Conservation (phyloP, 2,329 filamentous ascomycete species). For the Diaporthe longicolla region DNA sequence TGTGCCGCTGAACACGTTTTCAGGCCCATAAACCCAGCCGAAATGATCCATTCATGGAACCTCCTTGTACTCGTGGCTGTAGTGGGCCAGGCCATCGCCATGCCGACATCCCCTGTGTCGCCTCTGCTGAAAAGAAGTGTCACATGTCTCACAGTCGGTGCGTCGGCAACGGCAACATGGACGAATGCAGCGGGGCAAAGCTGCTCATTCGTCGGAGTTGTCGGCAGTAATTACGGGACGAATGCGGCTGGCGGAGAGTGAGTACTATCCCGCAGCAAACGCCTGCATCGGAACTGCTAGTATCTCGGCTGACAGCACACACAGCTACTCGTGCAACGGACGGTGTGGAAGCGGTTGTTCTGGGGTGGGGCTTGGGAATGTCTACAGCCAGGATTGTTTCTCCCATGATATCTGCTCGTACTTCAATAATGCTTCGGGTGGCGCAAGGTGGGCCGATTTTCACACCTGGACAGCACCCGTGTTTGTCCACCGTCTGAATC, state of each 20-base stretch:
- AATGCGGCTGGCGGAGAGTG: slow-evolving; percentile 61
- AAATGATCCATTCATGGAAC: background rate
- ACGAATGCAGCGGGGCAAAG: slow-evolving; percentile 58
- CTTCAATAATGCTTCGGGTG: slow-evolving; percentile 63
- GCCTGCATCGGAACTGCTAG: background rate
- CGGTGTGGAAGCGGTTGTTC: slow-evolving; percentile 63
- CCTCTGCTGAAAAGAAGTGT: slow-evolving; percentile 49
- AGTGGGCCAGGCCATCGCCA: background rate
- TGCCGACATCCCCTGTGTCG: slow-evolving; percentile 25
- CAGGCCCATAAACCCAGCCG: background rate
- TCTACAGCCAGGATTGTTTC: slow-evolving; percentile 66
- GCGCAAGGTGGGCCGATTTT: slow-evolving; percentile 55
- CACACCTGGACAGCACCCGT: background rate
- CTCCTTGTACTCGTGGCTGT: slow-evolving; percentile 17
- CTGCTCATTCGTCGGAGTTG: slow-evolving; percentile 60
- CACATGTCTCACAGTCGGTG: slow-evolving; percentile 56
- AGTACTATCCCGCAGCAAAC: slow-evolving; percentile 40
- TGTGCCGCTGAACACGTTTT: background rate
- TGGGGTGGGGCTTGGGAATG: slow-evolving; percentile 60
- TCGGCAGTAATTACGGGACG: slow-evolving; percentile 64
- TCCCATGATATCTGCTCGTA: slow-evolving; percentile 66
- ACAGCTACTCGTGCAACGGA: slow-evolving; percentile 64
- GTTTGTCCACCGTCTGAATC: background rate
- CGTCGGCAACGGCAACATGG: slow-evolving; percentile 61
- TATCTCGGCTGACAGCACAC: background rate